phyloP scores from a whole-genome alignment of 345 rosid species.

The Salix exigua region DNA sequence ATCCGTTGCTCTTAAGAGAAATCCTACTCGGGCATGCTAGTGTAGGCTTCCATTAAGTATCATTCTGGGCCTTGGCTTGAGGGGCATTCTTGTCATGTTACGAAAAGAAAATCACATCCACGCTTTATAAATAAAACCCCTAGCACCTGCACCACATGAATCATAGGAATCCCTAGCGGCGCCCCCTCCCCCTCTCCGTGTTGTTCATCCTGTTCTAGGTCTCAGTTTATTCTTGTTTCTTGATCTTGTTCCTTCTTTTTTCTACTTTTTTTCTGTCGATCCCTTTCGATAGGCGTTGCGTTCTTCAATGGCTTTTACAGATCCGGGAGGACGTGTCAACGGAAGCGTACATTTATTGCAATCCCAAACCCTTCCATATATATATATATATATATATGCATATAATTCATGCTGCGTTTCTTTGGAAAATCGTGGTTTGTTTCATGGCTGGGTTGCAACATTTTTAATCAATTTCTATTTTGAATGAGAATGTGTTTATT shows the following conservation, averaged over 20 bases:
- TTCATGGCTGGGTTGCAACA: slow-evolving; percentile 14
- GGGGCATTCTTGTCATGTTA: no score
- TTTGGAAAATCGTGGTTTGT: no score
- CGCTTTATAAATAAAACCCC: no score
- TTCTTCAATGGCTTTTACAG: slow-evolving; percentile 25
- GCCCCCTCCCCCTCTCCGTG: no score
- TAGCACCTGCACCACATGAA: no score
- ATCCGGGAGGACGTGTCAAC: slow-evolving; percentile 44
- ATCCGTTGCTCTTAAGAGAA: no score
- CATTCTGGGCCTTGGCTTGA: no score
- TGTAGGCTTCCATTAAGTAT: no score
- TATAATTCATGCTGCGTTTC: not conserved
- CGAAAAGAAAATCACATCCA: no score
- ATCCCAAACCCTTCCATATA: not conserved
- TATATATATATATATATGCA: no score
- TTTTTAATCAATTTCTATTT: not conserved
- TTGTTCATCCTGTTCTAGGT: not conserved
- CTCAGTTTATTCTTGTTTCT: not conserved
- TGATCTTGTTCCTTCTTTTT: not conserved
- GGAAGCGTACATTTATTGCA: slow-evolving; percentile 41
- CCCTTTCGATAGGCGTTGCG: slow-evolving; percentile 58
- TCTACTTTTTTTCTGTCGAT: not conserved
- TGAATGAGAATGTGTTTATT: not conserved
- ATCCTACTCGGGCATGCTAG: no score
- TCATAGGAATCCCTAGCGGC: no score